Evolutionary conservation across 2,329 filamentous ascomycete species (phyloP), one percentile per base, ranked within the genome.

Genomic region (Paraconiothyrium brasiliense): DNA sequence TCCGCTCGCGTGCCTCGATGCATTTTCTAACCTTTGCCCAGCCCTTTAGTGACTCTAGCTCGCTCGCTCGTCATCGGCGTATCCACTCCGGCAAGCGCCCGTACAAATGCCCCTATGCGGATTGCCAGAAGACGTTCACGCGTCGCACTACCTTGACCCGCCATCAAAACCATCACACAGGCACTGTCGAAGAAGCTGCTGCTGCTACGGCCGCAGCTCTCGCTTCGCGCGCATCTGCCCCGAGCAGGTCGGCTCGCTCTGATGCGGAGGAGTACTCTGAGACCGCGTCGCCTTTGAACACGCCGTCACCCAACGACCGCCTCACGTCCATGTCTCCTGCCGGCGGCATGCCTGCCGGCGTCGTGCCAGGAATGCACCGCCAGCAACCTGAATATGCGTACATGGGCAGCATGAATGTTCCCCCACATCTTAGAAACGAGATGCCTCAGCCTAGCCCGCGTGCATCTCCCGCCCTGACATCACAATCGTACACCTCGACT

Each of bases 91-190:
- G 95, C 61, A 97, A 95, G 81, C 87, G 95, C 54, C 95, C 95
- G 1, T 99, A 98, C 84, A 97, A 97, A 79, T 99, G 95, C 81
- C 94, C 94, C 0, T 98, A 95, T 72, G 94, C 93, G 62, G 94
- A 97, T 78, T 99, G 95, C 79, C 94, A 98, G 76, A 98, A 98
- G 86, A 98, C 94, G 0, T 99, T 99, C 75, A 99, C 95, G 10
- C 90, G 95, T 60, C 91, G 94, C 67, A 98, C 95, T 0, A 98
- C 95, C 2, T 84, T 99, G 64, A 99, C 94, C 2, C 89, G 95
- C 54, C 95, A 99, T 77, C 93, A 97, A 80, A 97, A 97, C 71
- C 92, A 97, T 72, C 95, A 98, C 78, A 96, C 92, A 22, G 95
- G 94, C 46, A 97, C 94, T 0, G 92, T 97, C 16, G 94, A 97